Percentiles rank a stretch among this genome's conserved stretches.
These are phyloP conservation scores for Brassica cretica DNA, from an alignment of 345 rosid species.

Conservation along the genomic window DNA sequence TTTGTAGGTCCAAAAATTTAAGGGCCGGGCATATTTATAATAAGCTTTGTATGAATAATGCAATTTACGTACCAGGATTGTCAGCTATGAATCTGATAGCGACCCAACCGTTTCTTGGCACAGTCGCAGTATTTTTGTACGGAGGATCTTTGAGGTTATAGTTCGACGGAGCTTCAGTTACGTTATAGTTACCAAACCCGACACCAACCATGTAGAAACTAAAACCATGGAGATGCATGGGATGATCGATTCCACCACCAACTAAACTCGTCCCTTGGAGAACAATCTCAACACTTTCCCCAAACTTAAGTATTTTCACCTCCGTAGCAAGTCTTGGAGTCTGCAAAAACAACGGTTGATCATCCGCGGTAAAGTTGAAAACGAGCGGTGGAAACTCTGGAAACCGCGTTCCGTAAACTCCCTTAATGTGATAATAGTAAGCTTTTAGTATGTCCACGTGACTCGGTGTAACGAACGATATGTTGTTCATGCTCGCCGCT, in stretches of 20 bases:
- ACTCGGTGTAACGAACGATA: constrained; percentile 35
- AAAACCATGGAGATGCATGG: constrained; percentile 38
- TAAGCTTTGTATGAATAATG: not conserved
- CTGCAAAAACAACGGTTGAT: constrained; percentile 17
- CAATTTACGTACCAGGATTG: constrained; percentile 32
- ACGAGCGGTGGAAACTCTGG: constrained; percentile 37
- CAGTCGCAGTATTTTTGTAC: constrained; percentile 26
- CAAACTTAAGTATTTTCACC: constrained; percentile 9
- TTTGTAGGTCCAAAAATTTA: no score
- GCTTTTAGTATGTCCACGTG: constrained; percentile 36
- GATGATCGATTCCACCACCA: constrained; percentile 30
- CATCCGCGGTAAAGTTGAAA: constrained; percentile 35
- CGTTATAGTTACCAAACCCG: constrained; percentile 32
- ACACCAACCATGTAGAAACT: constrained; percentile 26
- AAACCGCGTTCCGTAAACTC: constrained; percentile 34
- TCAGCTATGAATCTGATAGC: constrained; percentile 28
- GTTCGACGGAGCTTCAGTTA: constrained; percentile 8
- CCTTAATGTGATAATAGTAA: constrained; percentile 17
- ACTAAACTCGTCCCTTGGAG: constrained; percentile 34
- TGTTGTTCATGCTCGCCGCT: constrained; percentile 33
- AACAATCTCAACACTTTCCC: constrained; percentile 23
- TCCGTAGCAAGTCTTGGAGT: constrained; percentile 36
- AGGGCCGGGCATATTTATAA: no score
- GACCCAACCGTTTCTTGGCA: constrained; percentile 31
- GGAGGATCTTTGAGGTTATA: constrained; percentile 35